These are phyloP conservation scores for Lizonia empirigonia DNA, from an alignment of 2,329 filamentous ascomycete species.

Conservation along the genomic window DNA sequence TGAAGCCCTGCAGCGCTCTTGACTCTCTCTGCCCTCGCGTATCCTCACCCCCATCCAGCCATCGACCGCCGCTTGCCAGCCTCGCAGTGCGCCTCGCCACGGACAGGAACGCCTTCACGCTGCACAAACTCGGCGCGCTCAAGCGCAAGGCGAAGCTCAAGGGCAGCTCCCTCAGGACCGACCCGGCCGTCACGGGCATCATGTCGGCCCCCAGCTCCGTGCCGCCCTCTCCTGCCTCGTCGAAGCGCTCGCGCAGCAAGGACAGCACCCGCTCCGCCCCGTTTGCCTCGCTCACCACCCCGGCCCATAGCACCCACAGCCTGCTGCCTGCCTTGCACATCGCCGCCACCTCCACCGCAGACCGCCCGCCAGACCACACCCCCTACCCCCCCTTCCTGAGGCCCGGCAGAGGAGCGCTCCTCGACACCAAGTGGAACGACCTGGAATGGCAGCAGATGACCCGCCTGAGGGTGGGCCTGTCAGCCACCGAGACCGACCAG, in stretches of 20 bases:
- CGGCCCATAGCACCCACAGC: slow-evolving; percentile 39
- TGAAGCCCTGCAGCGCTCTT: too few relatives aligned
- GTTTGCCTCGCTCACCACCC: slow-evolving; percentile 34
- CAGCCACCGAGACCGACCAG: slow-evolving; percentile 48
- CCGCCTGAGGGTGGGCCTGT: slow-evolving; percentile 56
- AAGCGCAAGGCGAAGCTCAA: slow-evolving; percentile 49
- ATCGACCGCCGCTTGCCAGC: background rate
- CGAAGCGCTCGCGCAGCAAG: slow-evolving; percentile 49
- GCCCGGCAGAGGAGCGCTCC: slow-evolving; percentile 52
- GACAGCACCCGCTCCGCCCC: slow-evolving; percentile 44
- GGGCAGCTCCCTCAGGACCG: slow-evolving; percentile 33
- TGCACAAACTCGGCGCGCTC: slow-evolving; percentile 49
- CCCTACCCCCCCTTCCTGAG: slow-evolving; percentile 58
- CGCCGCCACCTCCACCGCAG: slow-evolving; percentile 17
- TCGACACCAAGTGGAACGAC: slow-evolving; percentile 65
- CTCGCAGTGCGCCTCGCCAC: slow-evolving; percentile 5
- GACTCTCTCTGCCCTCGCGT: background rate
- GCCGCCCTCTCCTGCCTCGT: slow-evolving; percentile 45
- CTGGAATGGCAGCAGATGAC: slow-evolving; percentile 65
- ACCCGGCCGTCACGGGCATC: slow-evolving; percentile 19
- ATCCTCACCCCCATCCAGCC: background rate
- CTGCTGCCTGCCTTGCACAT: slow-evolving; percentile 35
- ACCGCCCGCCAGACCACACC: slow-evolving; percentile 13
- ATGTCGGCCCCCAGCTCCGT: slow-evolving; percentile 37
- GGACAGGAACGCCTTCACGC: slow-evolving; percentile 35